Conservation (phyloP, 192 early-diverging fungal species). For the Helicostylum pulchrum region DNA sequence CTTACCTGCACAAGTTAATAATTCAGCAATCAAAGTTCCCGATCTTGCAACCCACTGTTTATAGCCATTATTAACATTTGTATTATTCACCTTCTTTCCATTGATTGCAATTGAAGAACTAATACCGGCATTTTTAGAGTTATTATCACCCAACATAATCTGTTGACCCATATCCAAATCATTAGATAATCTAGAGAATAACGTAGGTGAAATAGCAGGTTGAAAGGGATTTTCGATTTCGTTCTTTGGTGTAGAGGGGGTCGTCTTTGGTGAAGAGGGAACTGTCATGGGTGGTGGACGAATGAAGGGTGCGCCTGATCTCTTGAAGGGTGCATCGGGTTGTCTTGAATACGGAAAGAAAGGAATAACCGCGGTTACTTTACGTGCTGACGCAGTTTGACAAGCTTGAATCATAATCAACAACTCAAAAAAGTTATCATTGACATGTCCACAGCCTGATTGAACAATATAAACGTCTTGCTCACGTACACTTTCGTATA, state of each 20-base stretch:
- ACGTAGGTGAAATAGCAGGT: neutral
- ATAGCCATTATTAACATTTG: conserved; percentile 45
- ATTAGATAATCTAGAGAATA: conserved; percentile 5
- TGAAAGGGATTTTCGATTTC: conserved; percentile 4
- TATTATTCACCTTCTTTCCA: neutral
- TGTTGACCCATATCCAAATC: conserved; percentile 15
- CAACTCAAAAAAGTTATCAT: conserved; percentile 95
- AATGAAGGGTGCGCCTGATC: conserved; percentile 45
- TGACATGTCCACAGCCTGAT: conserved; percentile 91
- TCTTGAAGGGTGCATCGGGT: conserved; percentile 62
- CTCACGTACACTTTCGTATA: conserved; percentile 85
- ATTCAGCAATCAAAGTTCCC: conserved; percentile 86
- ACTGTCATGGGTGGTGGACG: conserved; percentile 40
- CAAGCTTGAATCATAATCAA: conserved; percentile 97
- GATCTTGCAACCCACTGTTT: conserved; percentile 87
- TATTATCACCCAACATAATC: conserved; percentile 4
- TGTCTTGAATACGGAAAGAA: conserved; percentile 95
- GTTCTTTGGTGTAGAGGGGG: conserved; percentile 12
- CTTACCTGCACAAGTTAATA: conserved; percentile 80
- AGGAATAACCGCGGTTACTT: conserved; percentile 91
- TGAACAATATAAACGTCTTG: conserved; percentile 93
- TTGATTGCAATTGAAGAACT: neutral
- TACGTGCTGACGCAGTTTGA: conserved; percentile 85
- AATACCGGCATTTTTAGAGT: too few species aligned
- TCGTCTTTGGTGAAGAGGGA: conserved; percentile 22